These are phyloP conservation scores for Vinca minor DNA, from an alignment of 257 asterid species.

Conservation along the genomic window DNA sequence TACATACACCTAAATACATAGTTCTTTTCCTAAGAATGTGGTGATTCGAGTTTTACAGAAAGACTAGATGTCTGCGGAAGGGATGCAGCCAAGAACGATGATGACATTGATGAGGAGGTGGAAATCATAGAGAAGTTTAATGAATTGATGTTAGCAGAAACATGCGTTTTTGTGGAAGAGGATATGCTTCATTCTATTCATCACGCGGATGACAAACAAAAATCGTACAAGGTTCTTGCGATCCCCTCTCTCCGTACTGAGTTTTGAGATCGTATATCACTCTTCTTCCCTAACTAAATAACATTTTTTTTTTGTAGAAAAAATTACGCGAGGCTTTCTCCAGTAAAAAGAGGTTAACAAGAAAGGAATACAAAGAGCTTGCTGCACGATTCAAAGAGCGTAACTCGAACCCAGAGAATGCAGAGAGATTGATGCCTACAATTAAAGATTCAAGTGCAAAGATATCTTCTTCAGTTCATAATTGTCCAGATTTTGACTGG, in stretches of 20 bases:
- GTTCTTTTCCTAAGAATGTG: not conserved
- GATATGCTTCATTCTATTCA: constrained; percentile 22
- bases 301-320: constrained; percentile 40
- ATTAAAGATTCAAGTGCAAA: constrained; percentile 8
- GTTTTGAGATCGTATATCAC: not conserved
- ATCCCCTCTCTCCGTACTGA: constrained; percentile 3
- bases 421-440: constrained; percentile 11
- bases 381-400: constrained; percentile 17
- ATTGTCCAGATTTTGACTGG: constrained; percentile 34
- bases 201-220: constrained; percentile 29
- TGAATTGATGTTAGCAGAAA: constrained; percentile 40
- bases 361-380: constrained; percentile 30
- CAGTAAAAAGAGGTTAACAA: constrained; percentile 40
- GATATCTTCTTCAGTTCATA: constrained; percentile 9
- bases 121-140: constrained; percentile 27
- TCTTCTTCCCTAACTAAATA: not conserved
- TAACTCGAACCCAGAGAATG: constrained; percentile 6
- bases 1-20: not conserved
- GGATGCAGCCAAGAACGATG: constrained; percentile 25
- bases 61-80: constrained; percentile 28
- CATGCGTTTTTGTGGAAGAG: constrained; percentile 58
- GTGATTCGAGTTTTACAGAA: constrained; percentile 12
- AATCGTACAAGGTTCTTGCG: constrained; percentile 56
- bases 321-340: constrained; percentile 46
- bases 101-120: constrained; percentile 12